Conservation (phyloP, 179 eudicot genomes). For the Vitellaria paradoxa region DNA sequence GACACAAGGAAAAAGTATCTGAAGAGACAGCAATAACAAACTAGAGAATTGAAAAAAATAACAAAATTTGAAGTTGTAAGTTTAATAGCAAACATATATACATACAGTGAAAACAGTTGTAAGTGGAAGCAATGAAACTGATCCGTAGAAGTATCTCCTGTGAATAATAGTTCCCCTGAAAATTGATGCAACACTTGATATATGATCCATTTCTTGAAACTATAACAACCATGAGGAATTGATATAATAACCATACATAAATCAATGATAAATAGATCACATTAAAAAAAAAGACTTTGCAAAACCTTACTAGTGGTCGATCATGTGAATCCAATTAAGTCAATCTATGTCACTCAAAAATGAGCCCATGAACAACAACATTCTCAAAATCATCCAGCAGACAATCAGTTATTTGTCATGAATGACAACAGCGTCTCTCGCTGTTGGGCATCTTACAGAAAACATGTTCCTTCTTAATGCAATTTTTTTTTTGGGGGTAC, state of each 20-base stretch:
- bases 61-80: neutral
- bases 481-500: neutral
- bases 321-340: neutral
- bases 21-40: neutral
- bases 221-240: neutral
- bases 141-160: slow-evolving; percentile 87
- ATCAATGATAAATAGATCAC: neutral
- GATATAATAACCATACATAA: slow-evolving; percentile 1
- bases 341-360: neutral
- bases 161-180: slow-evolving; percentile 80
- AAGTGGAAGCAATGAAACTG: slow-evolving; percentile 78
- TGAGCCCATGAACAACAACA: neutral
- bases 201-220: neutral
- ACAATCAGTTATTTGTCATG: neutral
- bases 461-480: neutral
- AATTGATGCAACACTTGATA: slow-evolving; percentile 12
- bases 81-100: slow-evolving; percentile 5
- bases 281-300: no score
- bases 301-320: neutral
- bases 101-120: slow-evolving; percentile 65
- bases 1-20: neutral
- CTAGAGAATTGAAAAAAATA: neutral
- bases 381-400: neutral
- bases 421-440: neutral
- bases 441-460: neutral